These are phyloP conservation scores for Diaporthe sp. DNA, from an alignment of 2,329 filamentous ascomycete species.

Conservation along the genomic window DNA sequence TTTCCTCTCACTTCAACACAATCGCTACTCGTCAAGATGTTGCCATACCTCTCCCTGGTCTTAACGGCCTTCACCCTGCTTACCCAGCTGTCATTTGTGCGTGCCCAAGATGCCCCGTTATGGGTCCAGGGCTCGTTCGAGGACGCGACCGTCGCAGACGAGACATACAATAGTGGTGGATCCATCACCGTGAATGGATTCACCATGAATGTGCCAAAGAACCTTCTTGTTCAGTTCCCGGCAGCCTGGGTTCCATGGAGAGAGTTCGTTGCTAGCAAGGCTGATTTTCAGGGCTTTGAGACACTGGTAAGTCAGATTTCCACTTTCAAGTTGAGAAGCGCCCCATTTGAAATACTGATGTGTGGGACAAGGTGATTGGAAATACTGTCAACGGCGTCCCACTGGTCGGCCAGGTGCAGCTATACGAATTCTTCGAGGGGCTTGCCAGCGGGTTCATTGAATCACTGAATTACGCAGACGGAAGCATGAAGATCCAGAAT, in stretches of 20 bases:
- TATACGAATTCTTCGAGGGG: constrained; percentile 52
- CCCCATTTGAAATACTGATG: background rate
- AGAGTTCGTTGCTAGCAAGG: constrained; percentile 50
- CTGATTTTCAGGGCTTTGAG: constrained; percentile 51
- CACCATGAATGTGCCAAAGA: constrained; percentile 60
- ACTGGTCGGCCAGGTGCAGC: constrained; percentile 50
- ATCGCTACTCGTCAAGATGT: background rate
- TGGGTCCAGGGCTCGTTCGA: constrained; percentile 50
- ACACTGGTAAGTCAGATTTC: constrained; percentile 44
- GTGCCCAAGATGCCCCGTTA: constrained; percentile 46
- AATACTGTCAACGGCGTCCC: constrained; percentile 51
- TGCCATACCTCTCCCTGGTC: background rate
- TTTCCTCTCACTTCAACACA: no score
- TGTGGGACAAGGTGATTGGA: constrained; percentile 48
- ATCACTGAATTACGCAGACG: constrained; percentile 49
- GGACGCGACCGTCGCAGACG: constrained; percentile 49
- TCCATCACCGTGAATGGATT: constrained; percentile 59
- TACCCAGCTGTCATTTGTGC: background rate
- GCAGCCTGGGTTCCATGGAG: constrained; percentile 59
- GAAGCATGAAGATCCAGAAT: constrained; percentile 50
- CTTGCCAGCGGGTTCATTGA: constrained; percentile 52
- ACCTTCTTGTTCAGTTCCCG: constrained; percentile 62
- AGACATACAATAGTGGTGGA: constrained; percentile 59
- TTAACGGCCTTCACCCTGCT: background rate
- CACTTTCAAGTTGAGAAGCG: background rate